Base-by-base conservation (phyloP, 805 yeast genomes). In the Candida maris region DNA sequence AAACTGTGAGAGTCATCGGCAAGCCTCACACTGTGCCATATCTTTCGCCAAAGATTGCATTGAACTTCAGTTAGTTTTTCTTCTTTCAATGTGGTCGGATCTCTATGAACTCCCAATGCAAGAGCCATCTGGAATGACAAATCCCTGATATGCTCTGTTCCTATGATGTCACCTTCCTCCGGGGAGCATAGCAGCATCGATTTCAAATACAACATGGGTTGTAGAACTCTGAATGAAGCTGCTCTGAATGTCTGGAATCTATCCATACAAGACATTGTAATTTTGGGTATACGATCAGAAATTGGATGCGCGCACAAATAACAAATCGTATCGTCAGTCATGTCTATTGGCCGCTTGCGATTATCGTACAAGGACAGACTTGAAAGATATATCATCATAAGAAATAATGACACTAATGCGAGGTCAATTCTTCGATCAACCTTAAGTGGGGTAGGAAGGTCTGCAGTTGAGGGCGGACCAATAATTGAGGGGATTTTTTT, bases 11-110 rank as follows among this genome's bases (percentile, higher is more conserved):
- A 58, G 5, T 62, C 63, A 51, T 71, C 76, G 19, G 67, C 50
- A 5, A 66, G 57, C 4, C 60, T 54, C 20, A 76, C 52, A 15
- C 66, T 68, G 53, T 58, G 68, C 85, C 85, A 79, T 1, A 76
- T 63, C 46, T 79, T 79, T 42, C 85, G 62, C 70, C 80, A 67
- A 6, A 77, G 55, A 43, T 76, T 75, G 37, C 68, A 59, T 35
- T 62, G 58, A 32, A 55, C 54, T 27, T 62, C 68, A 19, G 62
- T 57, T 7, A 34, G 42, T 2, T 16, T 16, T 21, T 45, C 35
- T 48, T 39, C 56, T 25, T 26, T 18, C 27, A 49, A 60, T 5
- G 44, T 39, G 5, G 59, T 58, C 0, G 78, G 73, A 34, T 74
- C 81, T 32, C 75, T 54, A 43, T 74, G 64, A 27, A 75, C 51